Conservation (phyloP, 768 basidiomycete genomes). For the Rhodosporidiobolus sp. region DNA sequence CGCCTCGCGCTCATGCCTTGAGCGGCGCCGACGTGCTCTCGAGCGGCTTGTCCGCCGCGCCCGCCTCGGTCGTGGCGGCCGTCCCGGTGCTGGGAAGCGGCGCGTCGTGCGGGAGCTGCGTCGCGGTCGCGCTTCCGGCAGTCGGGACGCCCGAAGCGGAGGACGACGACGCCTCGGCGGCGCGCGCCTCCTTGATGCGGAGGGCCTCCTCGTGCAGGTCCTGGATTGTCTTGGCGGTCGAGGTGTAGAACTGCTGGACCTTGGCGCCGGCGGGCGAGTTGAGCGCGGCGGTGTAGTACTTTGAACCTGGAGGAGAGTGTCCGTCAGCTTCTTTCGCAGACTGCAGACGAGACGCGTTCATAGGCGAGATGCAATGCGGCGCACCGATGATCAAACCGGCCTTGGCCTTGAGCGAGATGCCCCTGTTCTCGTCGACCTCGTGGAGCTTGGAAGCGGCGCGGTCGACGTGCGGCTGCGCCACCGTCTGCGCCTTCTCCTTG, state of each 20-base stretch:
- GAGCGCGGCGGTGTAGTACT: slow-evolving; percentile 35
- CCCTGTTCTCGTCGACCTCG: slow-evolving; percentile 77
- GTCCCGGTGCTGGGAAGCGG: slow-evolving; percentile 14
- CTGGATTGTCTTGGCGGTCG: slow-evolving; percentile 12
- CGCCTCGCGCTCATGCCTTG: not conserved
- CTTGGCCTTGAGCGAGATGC: slow-evolving; percentile 63
- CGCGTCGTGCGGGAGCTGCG: not conserved
- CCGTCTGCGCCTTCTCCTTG: slow-evolving; percentile 66
- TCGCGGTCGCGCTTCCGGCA: not conserved
- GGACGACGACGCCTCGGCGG: too few species aligned
- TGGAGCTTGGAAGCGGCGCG: slow-evolving; percentile 67
- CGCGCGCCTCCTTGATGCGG: slow-evolving; percentile 30
- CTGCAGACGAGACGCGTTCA: too few species aligned
- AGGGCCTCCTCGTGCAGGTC: slow-evolving; percentile 36
- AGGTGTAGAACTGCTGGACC: slow-evolving; percentile 36
- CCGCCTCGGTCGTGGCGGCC: not conserved
- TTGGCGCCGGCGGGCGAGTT: slow-evolving; percentile 23
- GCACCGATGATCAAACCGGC: slow-evolving; percentile 56
- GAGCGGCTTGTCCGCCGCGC: slow-evolving; percentile 14
- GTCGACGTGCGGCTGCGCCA: slow-evolving; percentile 51
- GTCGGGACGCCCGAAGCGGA: slow-evolving; percentile 1
- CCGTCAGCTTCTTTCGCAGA: not conserved
- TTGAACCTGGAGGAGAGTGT: not conserved
- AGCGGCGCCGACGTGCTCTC: slow-evolving; percentile 22
- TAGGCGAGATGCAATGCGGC: not conserved